Conservation (phyloP, 2,329 filamentous ascomycete genomes). For the Hypoxylon sp. region DNA sequence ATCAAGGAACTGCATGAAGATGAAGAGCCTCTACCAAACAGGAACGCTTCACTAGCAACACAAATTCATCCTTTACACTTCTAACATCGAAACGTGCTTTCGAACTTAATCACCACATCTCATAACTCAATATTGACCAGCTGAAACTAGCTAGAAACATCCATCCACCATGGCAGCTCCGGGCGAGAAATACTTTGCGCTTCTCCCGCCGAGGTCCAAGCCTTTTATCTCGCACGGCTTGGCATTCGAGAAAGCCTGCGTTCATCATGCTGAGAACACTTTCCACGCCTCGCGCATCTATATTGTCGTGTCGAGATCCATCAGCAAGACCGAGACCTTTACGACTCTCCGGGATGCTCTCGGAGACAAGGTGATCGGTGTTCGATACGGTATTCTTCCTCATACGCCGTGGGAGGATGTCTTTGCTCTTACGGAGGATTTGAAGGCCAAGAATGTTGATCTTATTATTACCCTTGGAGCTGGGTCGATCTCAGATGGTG, state of each 20-base stretch:
- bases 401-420: conserved; percentile 47
- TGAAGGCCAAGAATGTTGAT: conserved; percentile 39
- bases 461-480: conserved; percentile 47
- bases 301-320: conserved; percentile 46
- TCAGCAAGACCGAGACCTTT: conserved; percentile 45
- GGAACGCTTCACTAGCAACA: too few relatives aligned
- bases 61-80: not conserved
- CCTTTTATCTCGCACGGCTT: conserved; percentile 41
- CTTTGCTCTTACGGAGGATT: conserved; percentile 42
- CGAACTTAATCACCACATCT: conserved; percentile 9
- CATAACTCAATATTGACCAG: conserved; percentile 4
- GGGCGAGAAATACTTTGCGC: conserved; percentile 25
- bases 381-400: conserved; percentile 44
- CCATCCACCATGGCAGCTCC: conserved; percentile 33
- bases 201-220: conserved; percentile 19
- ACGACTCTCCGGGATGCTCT: conserved; percentile 38
- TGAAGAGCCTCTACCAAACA: too few relatives aligned
- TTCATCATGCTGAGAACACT: conserved; percentile 42
- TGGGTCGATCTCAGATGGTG: conserved; percentile 46
- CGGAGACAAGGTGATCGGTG: conserved; percentile 40
- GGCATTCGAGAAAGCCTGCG: conserved; percentile 42
- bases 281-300: conserved; percentile 42
- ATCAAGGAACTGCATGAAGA: too few relatives aligned
- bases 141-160: conserved; percentile 23
- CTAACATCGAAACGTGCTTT: too few relatives aligned